These are phyloP conservation scores for Multifurca ochricompacta DNA, from an alignment of 768 basidiomycete species.

Conservation along the genomic window DNA sequence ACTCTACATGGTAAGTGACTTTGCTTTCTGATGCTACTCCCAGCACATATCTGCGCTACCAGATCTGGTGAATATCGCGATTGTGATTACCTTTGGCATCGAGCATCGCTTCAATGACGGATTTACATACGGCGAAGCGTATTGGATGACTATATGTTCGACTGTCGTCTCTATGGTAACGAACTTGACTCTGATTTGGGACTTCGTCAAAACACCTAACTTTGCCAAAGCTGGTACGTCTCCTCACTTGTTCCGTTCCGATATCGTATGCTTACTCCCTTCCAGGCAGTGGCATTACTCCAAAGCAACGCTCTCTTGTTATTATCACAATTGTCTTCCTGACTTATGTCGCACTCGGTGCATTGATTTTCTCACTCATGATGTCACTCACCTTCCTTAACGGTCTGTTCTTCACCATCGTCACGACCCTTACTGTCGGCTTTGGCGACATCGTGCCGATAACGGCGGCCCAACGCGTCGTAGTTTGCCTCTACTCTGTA, in stretches of 20 bases:
- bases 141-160: conserved; percentile 74
- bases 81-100: conserved; percentile 55
- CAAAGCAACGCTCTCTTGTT: conserved; percentile 71
- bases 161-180: conserved; percentile 58
- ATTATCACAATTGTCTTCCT: conserved; percentile 72
- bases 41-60: background rate
- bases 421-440: conserved; percentile 58
- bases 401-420: conserved; percentile 70
- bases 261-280: conserved; percentile 3
- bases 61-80: conserved; percentile 65
- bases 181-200: conserved; percentile 60
- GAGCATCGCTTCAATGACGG: conserved; percentile 53
- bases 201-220: conserved; percentile 49
- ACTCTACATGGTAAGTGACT: conserved; percentile 55
- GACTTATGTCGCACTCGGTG: conserved; percentile 66
- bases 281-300: conserved; percentile 70
- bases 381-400: conserved; percentile 56
- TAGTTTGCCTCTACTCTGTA: conserved; percentile 48
- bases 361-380: conserved; percentile 47
- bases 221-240: conserved; percentile 55
- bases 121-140: conserved; percentile 59
- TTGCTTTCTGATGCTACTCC: background rate
- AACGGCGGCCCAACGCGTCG: conserved; percentile 45
- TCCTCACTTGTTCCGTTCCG: background rate
- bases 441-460: conserved; percentile 69